These are phyloP conservation scores for Waitea zeae DNA, from an alignment of 1,284 basidiomycete species.

Conservation along the genomic window DNA sequence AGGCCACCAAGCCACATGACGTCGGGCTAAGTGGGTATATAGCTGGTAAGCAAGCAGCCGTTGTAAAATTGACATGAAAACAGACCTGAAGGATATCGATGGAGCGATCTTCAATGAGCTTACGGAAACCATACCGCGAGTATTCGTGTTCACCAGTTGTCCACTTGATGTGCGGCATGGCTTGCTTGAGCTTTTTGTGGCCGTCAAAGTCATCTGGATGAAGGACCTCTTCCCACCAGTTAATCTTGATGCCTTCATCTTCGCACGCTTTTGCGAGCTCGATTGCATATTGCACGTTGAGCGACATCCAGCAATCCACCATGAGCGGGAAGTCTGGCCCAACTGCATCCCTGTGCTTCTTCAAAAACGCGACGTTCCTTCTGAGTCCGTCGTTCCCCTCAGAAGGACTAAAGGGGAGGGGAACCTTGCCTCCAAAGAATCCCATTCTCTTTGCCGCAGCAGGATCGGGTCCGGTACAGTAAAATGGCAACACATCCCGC, in stretches of 20 bases:
- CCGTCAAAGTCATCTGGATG: conserved; percentile 27
- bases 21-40: no score
- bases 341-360: conserved; percentile 21
- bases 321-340: conserved; percentile 25
- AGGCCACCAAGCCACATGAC: conserved; percentile 28
- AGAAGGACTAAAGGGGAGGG: conserved; percentile 26
- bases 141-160: conserved; percentile 37
- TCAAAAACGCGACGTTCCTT: conserved; percentile 29
- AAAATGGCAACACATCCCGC: conserved; percentile 28
- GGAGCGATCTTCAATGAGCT: conserved; percentile 27
- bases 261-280: conserved; percentile 22
- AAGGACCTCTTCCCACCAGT: conserved; percentile 34
- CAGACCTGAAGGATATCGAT: conserved; percentile 22
- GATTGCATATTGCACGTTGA: conserved; percentile 26
- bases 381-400: conserved; percentile 25
- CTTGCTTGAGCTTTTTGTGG: conserved; percentile 22
- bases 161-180: conserved; percentile 27
- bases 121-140: conserved; percentile 30
- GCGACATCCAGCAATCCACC: conserved; percentile 31
- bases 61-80: background rate
- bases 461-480: conserved; percentile 29
- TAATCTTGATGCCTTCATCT: conserved; percentile 21
- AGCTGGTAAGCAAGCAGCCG: background rate
- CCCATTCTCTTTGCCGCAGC: conserved; percentile 25
- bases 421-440: conserved; percentile 31